Conservation (phyloP, 306 rosid species). For the Arachis stenosperma region DNA sequence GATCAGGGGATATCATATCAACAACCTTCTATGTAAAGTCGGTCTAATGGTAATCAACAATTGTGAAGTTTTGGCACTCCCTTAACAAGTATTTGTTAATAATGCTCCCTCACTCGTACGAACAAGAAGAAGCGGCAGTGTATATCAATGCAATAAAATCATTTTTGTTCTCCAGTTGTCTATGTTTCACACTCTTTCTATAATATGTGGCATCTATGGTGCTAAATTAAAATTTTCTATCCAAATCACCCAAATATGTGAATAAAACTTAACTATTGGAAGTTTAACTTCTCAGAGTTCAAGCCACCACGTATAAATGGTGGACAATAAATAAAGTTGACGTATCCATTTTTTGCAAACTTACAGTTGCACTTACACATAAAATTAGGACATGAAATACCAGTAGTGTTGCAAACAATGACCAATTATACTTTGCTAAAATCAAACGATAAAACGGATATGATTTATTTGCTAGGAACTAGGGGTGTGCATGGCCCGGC, state of each 20-base stretch:
- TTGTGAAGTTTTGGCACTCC: slow-evolving; percentile 18
- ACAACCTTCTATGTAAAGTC: slow-evolving; percentile 16
- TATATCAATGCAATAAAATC: slow-evolving; percentile 11
- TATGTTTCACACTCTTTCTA: background rate
- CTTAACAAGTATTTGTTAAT: slow-evolving; percentile 15
- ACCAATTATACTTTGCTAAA: slow-evolving; percentile 7
- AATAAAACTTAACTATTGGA: background rate
- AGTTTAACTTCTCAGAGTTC: background rate
- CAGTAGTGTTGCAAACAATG: background rate
- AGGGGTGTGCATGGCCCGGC: too few relatives aligned
- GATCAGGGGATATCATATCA: slow-evolving; percentile 16
- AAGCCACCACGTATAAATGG: background rate
- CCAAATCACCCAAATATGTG: background rate
- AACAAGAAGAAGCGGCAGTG: slow-evolving; percentile 11
- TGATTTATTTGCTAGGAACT: slow-evolving; percentile 4
- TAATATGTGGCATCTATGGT: background rate
- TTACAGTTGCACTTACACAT: background rate
- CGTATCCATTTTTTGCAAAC: background rate
- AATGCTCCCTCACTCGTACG: background rate
- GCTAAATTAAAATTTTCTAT: background rate
- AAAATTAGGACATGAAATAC: background rate
- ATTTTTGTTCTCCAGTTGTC: slow-evolving; percentile 1
- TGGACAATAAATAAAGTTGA: slow-evolving; percentile 3
- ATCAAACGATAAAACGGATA: slow-evolving; percentile 1
- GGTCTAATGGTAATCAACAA: background rate